Evolutionary conservation across 2,329 filamentous ascomycete genomes (phyloP).

Genomic region (Alternaria brassicicola): DNA sequence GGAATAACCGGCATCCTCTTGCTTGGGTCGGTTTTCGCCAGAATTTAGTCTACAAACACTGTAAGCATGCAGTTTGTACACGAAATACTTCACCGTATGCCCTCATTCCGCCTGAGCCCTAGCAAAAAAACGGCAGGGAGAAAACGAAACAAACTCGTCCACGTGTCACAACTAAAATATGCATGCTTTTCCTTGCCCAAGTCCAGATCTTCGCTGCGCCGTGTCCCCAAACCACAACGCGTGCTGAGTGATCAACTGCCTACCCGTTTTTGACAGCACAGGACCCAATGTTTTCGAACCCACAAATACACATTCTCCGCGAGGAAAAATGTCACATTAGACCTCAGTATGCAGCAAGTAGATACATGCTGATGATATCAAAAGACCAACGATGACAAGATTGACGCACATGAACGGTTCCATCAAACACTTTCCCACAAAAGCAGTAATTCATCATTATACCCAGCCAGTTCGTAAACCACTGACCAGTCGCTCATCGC

Average conservation of each 20-base stretch:
- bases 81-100: background rate
- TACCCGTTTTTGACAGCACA: background rate
- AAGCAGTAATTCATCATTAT: background rate
- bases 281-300: background rate
- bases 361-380: too few species aligned
- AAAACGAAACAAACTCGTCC: background rate
- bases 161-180: background rate
- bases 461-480: background rate
- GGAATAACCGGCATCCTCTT: background rate
- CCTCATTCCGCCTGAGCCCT: background rate
- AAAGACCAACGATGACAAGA: background rate
- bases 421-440: background rate
- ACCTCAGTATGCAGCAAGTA: background rate
- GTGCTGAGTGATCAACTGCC: background rate
- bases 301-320: background rate
- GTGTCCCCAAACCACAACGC: background rate
- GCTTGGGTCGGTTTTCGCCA: background rate
- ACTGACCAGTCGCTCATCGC: background rate
- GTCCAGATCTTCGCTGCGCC: background rate
- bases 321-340: background rate
- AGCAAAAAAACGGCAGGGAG: background rate
- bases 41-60: background rate
- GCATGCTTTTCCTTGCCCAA: background rate
- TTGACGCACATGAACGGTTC: background rate
- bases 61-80: background rate